Evolutionary conservation across 2,329 filamentous ascomycete species (phyloP), one percentile per base, ranked within the genome.

Genomic region (Ophiostoma tasmaniense): DNA sequence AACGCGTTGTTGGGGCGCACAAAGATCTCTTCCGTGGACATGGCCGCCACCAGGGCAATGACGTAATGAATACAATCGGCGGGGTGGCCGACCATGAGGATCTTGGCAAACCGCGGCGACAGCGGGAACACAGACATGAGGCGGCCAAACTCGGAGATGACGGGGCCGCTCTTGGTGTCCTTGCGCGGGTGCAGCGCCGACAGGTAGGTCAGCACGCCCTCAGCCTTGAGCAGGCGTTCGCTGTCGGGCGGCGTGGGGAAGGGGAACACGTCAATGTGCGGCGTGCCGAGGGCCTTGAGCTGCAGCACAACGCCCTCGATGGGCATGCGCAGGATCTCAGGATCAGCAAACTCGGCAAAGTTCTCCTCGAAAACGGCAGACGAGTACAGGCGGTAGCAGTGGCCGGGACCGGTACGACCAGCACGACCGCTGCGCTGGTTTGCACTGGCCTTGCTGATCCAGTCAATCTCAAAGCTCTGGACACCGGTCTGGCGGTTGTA

Each of bases 391-490:
- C 93, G 84, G 80, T 97, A 99, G 79, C 94, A 98, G 79, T 99
- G 96, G 8, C 95, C 95, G 1, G 95, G 93, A 0, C 93, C 94
- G 3, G 94, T 99, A 83, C 95, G 89, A 72, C 96, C 95, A 69
- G 95, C 95, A 84, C 95, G 92, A 80, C 95, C 95, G 70, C 92
- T 88, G 77, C 95, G 87, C 79, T 99, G 95, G 73, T 89, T 91
- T 8, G 95, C 94, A 77, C 92, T 96, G 35, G 95, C 95, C 80
- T 99, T 98, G 81, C 93, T 97, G 76, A 98, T 96, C 92, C 94
- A 99, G 55, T 90, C 90, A 67, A 99, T 87, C 74, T 97, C 91
- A 76, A 97, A 99, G 75, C 90, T 97, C 77, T 99, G 95, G 0
- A 99, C 94, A 3, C 94, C 94, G 10, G 91, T 97, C 13, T 87